Percentiles rank a stretch among this genome's conserved stretches.
These are phyloP conservation scores for Stropharia rugosoannulata DNA, from an alignment of 768 basidiomycete species.

Conservation along the genomic window DNA sequence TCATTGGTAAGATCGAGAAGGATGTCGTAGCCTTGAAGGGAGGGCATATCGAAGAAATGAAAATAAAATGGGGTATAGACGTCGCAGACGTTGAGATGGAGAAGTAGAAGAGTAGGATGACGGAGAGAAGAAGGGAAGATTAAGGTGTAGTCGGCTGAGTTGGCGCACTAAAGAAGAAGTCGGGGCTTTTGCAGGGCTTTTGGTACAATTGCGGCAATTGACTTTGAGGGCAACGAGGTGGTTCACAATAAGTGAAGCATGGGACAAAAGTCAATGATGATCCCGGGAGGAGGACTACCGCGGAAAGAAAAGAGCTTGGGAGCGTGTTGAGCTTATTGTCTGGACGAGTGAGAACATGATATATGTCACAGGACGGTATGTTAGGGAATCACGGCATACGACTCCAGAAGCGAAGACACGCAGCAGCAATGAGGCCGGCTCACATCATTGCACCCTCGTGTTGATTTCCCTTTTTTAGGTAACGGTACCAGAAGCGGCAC, in stretches of 20 bases:
- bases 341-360: conserved; percentile 27
- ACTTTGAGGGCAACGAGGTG: background rate
- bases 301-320: conserved; percentile 15
- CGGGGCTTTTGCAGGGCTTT: background rate
- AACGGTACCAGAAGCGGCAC: no score
- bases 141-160: background rate
- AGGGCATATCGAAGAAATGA: conserved; percentile 47
- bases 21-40: conserved; percentile 61
- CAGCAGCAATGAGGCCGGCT: conserved; percentile 32
- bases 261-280: conserved; percentile 6
- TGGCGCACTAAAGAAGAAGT: conserved; percentile 8
- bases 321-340: conserved; percentile 26
- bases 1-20: conserved; percentile 71
- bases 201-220: background rate
- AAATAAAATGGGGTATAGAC: conserved; percentile 9
- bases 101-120: conserved; percentile 16
- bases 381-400: conserved; percentile 12
- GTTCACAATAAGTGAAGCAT: conserved; percentile 9
- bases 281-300: background rate
- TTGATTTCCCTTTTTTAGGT: background rate
- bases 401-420: conserved; percentile 21
- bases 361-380: conserved; percentile 17
- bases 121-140: conserved; percentile 5
- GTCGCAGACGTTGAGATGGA: conserved; percentile 32
- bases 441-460: background rate